Conservation (phyloP, 2,329 filamentous ascomycete genomes). For the Lachnellula cervina region DNA sequence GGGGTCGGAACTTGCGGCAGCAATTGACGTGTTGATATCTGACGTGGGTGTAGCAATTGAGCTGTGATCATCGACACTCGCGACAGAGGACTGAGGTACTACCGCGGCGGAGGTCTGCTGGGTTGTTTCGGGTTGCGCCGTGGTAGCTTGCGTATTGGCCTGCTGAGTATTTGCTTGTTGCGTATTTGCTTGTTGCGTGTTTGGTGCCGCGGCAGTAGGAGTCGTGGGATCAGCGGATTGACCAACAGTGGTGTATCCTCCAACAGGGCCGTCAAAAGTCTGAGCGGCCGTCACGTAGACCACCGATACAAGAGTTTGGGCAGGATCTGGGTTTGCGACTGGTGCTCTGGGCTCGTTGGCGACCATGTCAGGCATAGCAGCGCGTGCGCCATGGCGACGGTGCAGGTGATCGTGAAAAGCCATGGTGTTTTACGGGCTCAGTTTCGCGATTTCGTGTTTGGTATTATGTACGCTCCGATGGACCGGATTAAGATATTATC, state of each 20-base stretch:
- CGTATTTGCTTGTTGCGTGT: background rate
- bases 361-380: slow-evolving; percentile 10
- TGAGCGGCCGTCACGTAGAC: slow-evolving; percentile 48
- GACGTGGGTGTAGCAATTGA: background rate
- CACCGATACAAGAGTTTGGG: slow-evolving; percentile 35
- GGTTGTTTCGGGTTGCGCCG: background rate
- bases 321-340: slow-evolving; percentile 13
- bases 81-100: background rate
- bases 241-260: slow-evolving; percentile 40
- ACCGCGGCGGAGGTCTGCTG: background rate
- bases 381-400: slow-evolving; percentile 12
- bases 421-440: background rate
- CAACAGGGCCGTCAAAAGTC: slow-evolving; percentile 48
- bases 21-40: background rate
- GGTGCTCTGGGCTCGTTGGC: slow-evolving; percentile 13
- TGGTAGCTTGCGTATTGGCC: slow-evolving; percentile 5
- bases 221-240: slow-evolving; percentile 3
- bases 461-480: background rate
- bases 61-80: background rate
- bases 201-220: background rate
- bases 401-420: background rate
- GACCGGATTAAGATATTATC: background rate
- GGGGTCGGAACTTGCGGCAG: slow-evolving; percentile 4
- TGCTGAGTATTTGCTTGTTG: background rate
- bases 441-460: background rate